Evolutionary conservation across 371 early-diverging fungal species (phyloP).

Genomic region (Rhizomucor pusillus): DNA sequence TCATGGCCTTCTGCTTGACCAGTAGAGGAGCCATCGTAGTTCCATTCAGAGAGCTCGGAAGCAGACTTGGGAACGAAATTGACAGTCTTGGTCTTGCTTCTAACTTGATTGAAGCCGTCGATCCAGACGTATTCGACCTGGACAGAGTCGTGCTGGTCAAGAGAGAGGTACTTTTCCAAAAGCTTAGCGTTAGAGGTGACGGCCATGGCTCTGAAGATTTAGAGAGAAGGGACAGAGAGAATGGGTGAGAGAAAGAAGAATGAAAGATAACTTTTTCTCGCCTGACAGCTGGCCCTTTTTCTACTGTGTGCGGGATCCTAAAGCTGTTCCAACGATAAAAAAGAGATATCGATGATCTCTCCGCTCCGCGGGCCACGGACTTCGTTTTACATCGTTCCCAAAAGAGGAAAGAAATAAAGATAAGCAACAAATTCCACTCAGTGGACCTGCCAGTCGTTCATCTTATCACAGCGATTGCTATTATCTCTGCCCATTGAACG

Average conservation of each 20-base stretch:
- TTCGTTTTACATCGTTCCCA: too few relatives aligned
- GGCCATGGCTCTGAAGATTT: conserved; percentile 12
- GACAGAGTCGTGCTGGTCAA: conserved; percentile 38
- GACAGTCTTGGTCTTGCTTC: conserved; percentile 46
- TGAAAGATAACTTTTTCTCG: conserved; percentile 1
- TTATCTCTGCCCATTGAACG: too few relatives aligned
- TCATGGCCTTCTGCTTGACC: conserved; percentile 34
- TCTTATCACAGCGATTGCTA: too few relatives aligned
- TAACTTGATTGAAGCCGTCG: conserved; percentile 34
- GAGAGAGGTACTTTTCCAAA: conserved; percentile 38
- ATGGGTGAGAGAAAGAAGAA: not conserved
- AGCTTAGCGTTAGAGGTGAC: conserved; percentile 28
- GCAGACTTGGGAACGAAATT: conserved; percentile 27
- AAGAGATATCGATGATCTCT: too few relatives aligned
- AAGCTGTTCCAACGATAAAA: too few relatives aligned
- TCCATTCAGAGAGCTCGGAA: conserved; percentile 50
- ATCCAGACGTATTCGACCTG: conserved; percentile 55
- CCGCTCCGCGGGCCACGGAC: not conserved
- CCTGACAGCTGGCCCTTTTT: not conserved
- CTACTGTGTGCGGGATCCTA: too few relatives aligned
- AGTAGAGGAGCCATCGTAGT: conserved; percentile 54
- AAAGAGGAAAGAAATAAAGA: too few relatives aligned
- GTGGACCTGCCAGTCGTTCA: too few relatives aligned
- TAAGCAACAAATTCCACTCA: too few relatives aligned
- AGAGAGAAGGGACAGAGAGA: conserved; percentile 4